phyloP scores from a whole-genome alignment of 306 rosid species.

The Vigna angularis region DNA sequence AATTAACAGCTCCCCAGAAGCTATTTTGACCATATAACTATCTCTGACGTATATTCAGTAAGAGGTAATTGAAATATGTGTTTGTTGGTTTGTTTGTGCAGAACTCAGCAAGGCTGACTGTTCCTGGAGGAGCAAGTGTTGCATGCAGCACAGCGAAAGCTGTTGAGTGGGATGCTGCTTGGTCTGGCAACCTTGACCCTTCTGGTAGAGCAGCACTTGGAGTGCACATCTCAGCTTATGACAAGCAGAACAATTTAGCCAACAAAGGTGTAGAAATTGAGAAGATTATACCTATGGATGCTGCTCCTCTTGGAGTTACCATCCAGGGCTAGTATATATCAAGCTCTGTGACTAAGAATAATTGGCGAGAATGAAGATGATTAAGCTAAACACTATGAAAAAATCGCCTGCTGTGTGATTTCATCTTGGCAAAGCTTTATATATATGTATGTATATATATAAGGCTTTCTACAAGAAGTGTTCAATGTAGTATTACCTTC shows the following conservation, averaged over 20 bases:
- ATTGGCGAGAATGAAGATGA: conserved; percentile 40
- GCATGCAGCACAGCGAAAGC: conserved; percentile 99
- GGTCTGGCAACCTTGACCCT: conserved; percentile 91
- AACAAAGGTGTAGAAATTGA: conserved; percentile 43
- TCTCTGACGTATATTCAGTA: neutral
- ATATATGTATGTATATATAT: neutral
- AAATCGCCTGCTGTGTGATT: conserved; percentile 38
- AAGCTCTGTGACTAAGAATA: conserved; percentile 18
- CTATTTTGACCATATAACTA: neutral
- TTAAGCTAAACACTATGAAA: conserved; percentile 24
- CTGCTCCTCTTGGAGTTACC: conserved; percentile 59
- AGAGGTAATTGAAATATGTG: conserved; percentile 3
- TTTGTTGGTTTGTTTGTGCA: conserved; percentile 44
- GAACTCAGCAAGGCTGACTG: conserved; percentile 87
- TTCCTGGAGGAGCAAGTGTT: conserved; percentile 93
- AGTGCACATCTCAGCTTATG: conserved; percentile 82
- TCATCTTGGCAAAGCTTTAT: conserved; percentile 35
- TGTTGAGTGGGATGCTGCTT: conserved; percentile 88
- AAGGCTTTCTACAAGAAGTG: conserved; percentile 37
- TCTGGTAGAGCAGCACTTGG: conserved; percentile 96
- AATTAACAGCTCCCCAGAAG: neutral
- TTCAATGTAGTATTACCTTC: conserved; percentile 26
- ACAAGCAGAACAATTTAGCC: conserved; percentile 40
- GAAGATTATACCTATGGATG: conserved; percentile 68
- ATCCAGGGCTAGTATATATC: conserved; percentile 60